These are phyloP conservation scores for Castanea mollissima DNA, from an alignment of 306 rosid genomes.

Conservation along the genomic window DNA sequence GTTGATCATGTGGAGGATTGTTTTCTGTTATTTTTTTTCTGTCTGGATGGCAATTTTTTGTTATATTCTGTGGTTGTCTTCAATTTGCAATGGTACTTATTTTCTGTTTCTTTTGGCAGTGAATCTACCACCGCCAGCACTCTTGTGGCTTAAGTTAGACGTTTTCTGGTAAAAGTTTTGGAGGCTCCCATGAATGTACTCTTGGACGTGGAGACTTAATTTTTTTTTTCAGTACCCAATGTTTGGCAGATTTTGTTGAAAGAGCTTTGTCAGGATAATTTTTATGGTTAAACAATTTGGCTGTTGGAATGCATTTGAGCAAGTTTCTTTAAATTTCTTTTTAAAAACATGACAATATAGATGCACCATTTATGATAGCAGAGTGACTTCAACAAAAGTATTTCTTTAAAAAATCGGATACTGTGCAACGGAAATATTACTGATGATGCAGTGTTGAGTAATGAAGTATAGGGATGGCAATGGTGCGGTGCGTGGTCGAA, in stretches of 20 bases:
- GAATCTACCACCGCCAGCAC: slow-evolving; percentile 68
- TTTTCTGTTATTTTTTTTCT: no score
- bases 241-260: slow-evolving; percentile 21
- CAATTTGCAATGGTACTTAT: not conserved
- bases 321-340: not conserved
- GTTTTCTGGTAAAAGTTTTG: slow-evolving; percentile 17
- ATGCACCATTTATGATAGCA: no score
- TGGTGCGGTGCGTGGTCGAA: no score
- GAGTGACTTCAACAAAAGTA: not conserved
- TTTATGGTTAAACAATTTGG: not conserved
- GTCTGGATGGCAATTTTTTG: no score
- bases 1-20: not conserved
- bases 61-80: not conserved
- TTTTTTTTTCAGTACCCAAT: slow-evolving; percentile 1
- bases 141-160: slow-evolving; percentile 58
- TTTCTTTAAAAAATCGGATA: not conserved
- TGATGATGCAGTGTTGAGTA: no score
- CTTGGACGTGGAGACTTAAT: not conserved
- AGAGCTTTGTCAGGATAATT: not conserved
- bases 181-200: slow-evolving; percentile 18
- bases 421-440: not conserved
- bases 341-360: no score
- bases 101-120: slow-evolving; percentile 31
- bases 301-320: not conserved
- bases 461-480: no score